Conservation (phyloP, 148 eudicot genomes). For the Camellia lanceoleosa region DNA sequence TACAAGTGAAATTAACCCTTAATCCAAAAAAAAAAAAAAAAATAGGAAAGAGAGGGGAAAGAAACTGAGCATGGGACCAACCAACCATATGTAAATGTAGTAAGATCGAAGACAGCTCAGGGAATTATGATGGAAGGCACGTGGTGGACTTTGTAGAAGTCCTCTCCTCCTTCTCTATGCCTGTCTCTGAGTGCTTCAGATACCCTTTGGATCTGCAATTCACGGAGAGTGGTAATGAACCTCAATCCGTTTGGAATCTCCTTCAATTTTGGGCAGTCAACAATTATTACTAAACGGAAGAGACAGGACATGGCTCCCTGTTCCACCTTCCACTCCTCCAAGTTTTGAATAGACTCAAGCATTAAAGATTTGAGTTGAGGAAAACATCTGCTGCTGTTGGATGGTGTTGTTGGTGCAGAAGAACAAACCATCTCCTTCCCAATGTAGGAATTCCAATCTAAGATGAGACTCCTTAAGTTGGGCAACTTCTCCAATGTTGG, state of each 20-base stretch:
- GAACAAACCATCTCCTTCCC: conserved; percentile 13
- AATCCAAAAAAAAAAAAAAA: too few species aligned
- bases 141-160: conserved; percentile 20
- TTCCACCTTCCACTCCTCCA: not conserved
- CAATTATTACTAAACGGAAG: not conserved
- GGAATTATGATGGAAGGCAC: not conserved
- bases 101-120: not conserved
- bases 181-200: conserved; percentile 10
- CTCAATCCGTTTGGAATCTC: conserved; percentile 19
- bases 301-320: conserved; percentile 13
- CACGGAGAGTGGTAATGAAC: conserved; percentile 8
- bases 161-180: conserved; percentile 13
- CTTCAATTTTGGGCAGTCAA: not conserved
- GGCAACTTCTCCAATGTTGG: conserved; percentile 18
- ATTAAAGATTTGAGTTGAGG: conserved; percentile 14
- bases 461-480: not conserved
- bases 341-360: too few species aligned
- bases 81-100: not conserved
- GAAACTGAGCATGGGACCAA: too few species aligned
- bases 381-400: not conserved
- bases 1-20: too few species aligned
- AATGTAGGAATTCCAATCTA: not conserved
- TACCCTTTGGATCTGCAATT: not conserved
- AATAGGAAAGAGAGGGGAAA: too few species aligned
- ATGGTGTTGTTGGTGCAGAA: not conserved